Base-by-base conservation (phyloP, 108 stramenopile genomes). In the Cyclostephanos invisitatus region DNA sequence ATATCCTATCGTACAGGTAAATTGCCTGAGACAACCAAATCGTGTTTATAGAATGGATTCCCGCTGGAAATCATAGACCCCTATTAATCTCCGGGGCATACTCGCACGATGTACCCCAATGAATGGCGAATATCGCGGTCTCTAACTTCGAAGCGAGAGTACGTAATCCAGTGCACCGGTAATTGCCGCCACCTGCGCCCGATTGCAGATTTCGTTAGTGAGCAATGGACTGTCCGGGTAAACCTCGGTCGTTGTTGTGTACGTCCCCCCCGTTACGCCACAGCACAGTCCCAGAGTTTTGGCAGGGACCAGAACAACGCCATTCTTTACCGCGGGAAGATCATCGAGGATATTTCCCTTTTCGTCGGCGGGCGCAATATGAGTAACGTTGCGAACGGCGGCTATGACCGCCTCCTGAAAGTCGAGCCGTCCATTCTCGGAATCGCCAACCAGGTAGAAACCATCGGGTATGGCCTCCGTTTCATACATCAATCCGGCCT, bases 391-490 rank as follows among this genome's bases (percentile, higher is more conserved):
- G 5, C 58, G 44, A 14, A 90, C 89, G 11, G 22, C 29, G n/a
- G 67, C 63, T 15, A 86, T 86, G 24, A 90, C 73, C 22, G 85
- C 85, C 7, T 67, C 37, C 8, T 73, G 67, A 62, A 74, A 90
- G 0, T 75, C 78, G 5, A 62, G 22, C 37, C 72, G 67, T 0
- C 68, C 66, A 28, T 74, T 77, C 8, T 65, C 53, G 7, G 60
- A 67, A 51, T 87, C 82, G 2, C 58, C 57, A 11, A 85, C 86
- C 14, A 88, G 29, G 70, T 90, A 90, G 59, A 90, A 90, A 36
- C 89, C 89, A 84, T 90, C 89, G 11, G 89, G 89, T 28, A 90
- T 90, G 24, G n/a, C 42, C 17, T 71, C 81, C 10, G 55, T 54
- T 12, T 70, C 22, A 22, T 70, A 66, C 32, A 66, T 37, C 14